Evolutionary conservation across 2,329 filamentous ascomycete species (phyloP), one percentile per base, ranked within the genome.

Genomic region (Lachnellula cervina): DNA sequence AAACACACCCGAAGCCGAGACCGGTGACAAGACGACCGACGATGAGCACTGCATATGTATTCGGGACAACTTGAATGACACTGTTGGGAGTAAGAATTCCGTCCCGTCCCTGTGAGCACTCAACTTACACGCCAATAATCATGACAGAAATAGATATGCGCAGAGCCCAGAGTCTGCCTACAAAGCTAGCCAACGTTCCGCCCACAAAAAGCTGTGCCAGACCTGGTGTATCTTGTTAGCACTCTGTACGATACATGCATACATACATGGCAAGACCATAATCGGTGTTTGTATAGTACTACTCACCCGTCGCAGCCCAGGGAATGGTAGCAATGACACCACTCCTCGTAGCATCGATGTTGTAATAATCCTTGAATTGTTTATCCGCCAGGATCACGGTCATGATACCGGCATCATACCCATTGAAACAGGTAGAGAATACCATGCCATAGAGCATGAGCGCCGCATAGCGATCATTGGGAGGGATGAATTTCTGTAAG

Each of bases 381-480:
- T 72, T 62, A 54, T 75, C 73, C 4, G 73, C 72, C 51, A 76
- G 55, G 53, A 76, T 75, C 49, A 74, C 72, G 1, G 72, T 74
- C 71, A 74, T 74, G 53, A 75, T 74, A 13, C 66, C 66, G 17
- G 71, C 71, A 68, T 75, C 73, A 50, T 74, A 74, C 2, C 72
- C 73, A 62, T 75, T 74, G 62, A 75, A 75, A 51, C 71, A 74
- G 7, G 69, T 73, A 6, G 66, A 61, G 48, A 74, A 72, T 13
- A 74, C 67, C 68, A 74, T 73, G 47, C 72, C 72, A 64, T 71
- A 71, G 21, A 67, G 62, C 58, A 68, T 58, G 7, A 66, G 48
- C 11, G 65, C 65, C 40, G 71, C 72, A 62, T 67, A 70, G 58
- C 71, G 70, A 60, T 74, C 72, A 58, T 71, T 66, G n/a, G 67